phyloP scores from a whole-genome alignment of 2,329 filamentous ascomycete genomes.

The Fusarium chlamydosporum region DNA sequence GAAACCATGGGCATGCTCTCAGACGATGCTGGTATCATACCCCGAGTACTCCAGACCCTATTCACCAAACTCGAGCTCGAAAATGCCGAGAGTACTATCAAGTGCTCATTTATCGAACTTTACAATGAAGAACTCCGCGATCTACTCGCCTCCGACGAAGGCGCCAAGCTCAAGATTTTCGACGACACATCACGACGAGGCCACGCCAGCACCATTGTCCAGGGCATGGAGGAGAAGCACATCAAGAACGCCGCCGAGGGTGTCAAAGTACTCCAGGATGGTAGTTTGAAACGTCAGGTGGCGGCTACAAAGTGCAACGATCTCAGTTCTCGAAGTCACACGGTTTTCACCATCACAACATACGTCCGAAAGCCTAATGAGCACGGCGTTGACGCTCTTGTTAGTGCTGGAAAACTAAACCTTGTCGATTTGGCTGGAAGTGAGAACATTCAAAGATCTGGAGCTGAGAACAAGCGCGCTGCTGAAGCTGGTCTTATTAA shows the following conservation, averaged over 20 bases:
- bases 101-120: conserved; percentile 98
- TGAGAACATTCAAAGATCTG: conserved; percentile 97
- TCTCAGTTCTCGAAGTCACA: conserved; percentile 95
- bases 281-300: conserved; percentile 95
- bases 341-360: conserved; percentile 95
- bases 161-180: conserved; percentile 91
- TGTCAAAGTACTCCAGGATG: conserved; percentile 88
- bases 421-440: conserved; percentile 96
- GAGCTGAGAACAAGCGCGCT: conserved; percentile 97
- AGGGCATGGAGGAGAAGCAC: conserved; percentile 97
- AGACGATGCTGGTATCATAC: conserved; percentile 94
- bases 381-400: conserved; percentile 87
- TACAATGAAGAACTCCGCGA: conserved; percentile 98
- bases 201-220: conserved; percentile 87
- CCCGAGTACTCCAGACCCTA: conserved; percentile 86
- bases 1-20: conserved; percentile 88
- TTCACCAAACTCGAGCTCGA: conserved; percentile 87
- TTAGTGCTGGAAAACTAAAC: conserved; percentile 94
- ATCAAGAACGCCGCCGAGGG: conserved; percentile 88
- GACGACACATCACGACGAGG: conserved; percentile 91
- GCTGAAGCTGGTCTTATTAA: conserved; percentile 97
- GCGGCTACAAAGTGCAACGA: conserved; percentile 99
- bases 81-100: conserved; percentile 87
- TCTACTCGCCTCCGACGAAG: conserved; percentile 85
- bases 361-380: conserved; percentile 87